Evolutionary conservation across 2,329 filamentous ascomycete genomes (phyloP).

Genomic region (Beauveria bassiana): DNA sequence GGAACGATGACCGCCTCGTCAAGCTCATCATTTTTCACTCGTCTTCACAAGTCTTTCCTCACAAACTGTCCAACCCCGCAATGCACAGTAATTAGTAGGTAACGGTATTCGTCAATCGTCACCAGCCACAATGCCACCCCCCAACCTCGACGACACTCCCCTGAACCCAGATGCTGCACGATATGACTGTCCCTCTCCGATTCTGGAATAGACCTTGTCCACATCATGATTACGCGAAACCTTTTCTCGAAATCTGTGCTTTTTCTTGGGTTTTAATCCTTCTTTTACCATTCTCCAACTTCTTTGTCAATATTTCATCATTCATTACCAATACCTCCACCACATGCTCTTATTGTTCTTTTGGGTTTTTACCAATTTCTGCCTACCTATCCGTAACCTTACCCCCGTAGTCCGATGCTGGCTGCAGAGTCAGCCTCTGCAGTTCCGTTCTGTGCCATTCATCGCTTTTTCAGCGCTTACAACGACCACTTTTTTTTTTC

Average conservation of each 20-base stretch:
- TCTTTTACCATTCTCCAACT: not conserved
- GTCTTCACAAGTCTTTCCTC: not conserved
- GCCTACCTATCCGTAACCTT: not conserved
- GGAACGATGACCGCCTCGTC: too few species aligned
- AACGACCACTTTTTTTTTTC: too few species aligned
- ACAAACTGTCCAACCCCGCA: not conserved
- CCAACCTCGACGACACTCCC: not conserved
- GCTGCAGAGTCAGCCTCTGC: not conserved
- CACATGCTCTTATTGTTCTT: not conserved
- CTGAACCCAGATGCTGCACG: constrained; percentile 13
- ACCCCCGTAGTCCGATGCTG: not conserved
- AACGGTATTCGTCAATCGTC: not conserved
- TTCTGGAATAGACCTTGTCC: constrained; percentile 8
- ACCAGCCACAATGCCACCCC: not conserved
- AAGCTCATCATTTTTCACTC: too few species aligned
- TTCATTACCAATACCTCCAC: not conserved
- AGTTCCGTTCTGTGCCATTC: too few species aligned
- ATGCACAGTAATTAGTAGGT: not conserved
- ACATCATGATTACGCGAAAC: not conserved
- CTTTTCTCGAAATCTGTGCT: not conserved
- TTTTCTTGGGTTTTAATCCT: too few species aligned
- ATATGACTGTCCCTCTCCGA: constrained; percentile 15
- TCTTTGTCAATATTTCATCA: not conserved
- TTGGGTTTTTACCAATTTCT: not conserved
- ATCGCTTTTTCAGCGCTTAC: too few species aligned